phyloP scores from a whole-genome alignment of 257 asterid species.

The Nicotiana tomentosiformis region DNA sequence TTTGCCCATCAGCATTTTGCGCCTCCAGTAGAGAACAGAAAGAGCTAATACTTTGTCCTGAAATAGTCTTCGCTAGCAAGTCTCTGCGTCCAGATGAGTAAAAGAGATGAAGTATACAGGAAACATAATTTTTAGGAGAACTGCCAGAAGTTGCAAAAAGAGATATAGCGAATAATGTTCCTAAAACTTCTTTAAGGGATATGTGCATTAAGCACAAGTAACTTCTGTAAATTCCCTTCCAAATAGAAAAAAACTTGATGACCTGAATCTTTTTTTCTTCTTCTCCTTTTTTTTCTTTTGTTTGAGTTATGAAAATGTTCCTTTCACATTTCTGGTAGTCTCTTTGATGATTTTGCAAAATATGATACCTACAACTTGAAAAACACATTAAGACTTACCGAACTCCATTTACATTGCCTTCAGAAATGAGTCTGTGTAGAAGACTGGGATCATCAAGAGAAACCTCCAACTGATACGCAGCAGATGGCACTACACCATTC shows the following conservation, averaged over 20 bases:
- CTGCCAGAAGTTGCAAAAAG: conserved; percentile 1
- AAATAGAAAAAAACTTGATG: neutral
- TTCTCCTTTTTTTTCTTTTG: neutral
- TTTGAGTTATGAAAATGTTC: neutral
- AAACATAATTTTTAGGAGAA: neutral
- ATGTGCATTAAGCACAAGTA: neutral
- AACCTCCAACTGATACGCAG: conserved; percentile 39
- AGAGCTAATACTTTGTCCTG: conserved; percentile 34
- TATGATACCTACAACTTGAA: neutral
- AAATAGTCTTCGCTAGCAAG: conserved; percentile 53
- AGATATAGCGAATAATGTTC: neutral
- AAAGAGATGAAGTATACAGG: conserved; percentile 14
- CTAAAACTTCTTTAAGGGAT: neutral
- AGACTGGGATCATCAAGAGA: conserved; percentile 48
- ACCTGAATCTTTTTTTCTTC: neutral
- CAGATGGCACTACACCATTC: conserved; percentile 53
- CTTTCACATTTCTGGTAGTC: neutral
- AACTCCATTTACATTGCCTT: conserved; percentile 69
- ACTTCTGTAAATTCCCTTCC: neutral
- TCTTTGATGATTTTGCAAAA: neutral
- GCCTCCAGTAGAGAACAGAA: conserved; percentile 64
- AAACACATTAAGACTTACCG: conserved; percentile 45
- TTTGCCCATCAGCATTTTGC: conserved; percentile 93
- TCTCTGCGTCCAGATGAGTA: conserved; percentile 43
- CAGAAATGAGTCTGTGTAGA: conserved; percentile 76